phyloP scores from a whole-genome alignment of 2,329 filamentous ascomycete species.

The Dothiorella sarmentorum region DNA sequence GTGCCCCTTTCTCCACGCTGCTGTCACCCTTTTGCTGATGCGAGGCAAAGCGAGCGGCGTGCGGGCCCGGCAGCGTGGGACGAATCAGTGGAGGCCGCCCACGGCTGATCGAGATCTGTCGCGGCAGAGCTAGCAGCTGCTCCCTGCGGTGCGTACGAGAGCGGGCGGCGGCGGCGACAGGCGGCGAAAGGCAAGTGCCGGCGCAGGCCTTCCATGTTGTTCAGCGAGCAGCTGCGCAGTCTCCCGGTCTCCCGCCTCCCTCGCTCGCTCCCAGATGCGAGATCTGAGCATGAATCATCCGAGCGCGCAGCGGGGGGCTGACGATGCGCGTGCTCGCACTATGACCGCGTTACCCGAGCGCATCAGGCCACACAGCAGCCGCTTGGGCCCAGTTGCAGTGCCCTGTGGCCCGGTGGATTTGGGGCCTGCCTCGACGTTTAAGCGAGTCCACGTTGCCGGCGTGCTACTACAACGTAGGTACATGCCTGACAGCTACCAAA shows the following conservation, averaged over 20 bases:
- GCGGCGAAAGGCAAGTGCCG: conserved; percentile 10
- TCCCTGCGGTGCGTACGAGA: conserved; percentile 14
- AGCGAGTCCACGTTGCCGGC: conserved; percentile 17
- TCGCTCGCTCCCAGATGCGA: conserved; percentile 11
- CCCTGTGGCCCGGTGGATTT: no score
- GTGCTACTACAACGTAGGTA: no score
- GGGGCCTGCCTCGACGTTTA: conserved; percentile 17
- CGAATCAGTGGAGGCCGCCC: conserved; percentile 15
- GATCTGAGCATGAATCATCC: conserved; percentile 14
- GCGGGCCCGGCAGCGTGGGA: conserved; percentile 6
- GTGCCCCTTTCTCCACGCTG: conserved; percentile 7
- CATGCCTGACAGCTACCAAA: no score
- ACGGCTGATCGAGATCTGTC: conserved; percentile 16
- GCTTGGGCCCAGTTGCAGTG: not conserved
- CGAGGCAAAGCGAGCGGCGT: conserved; percentile 10
- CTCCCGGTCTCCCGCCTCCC: no score
- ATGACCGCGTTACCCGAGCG: not conserved
- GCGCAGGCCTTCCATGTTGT: no score
- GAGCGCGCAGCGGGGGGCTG: conserved; percentile 12
- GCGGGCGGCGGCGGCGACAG: not conserved
- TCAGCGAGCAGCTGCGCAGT: no score
- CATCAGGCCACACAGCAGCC: conserved; percentile 13
- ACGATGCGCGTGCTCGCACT: not conserved
- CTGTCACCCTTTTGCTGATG: not conserved
- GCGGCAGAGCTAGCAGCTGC: conserved; percentile 12